A percentile compares a stretch with the other conserved stretches of the same genome.
Conservation (phyloP, 306 rosid genomes). For the Potentilla sterilis region DNA sequence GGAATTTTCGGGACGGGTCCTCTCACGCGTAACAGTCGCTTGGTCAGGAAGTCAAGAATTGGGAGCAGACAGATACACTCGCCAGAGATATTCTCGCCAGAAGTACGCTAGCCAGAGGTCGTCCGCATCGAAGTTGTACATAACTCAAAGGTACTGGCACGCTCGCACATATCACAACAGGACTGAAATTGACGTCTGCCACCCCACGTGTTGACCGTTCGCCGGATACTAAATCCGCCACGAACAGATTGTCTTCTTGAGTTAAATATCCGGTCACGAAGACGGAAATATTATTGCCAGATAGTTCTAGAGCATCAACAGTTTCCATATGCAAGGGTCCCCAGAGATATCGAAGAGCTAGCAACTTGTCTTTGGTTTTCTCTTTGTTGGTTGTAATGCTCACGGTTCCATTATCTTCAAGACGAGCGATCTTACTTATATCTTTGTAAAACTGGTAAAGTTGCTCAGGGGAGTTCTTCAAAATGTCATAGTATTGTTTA, state of each 20-base stretch:
- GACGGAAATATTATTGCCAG: neutral
- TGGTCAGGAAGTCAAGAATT: too few species aligned
- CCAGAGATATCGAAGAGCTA: neutral
- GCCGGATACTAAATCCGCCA: too few species aligned
- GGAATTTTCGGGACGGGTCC: too few species aligned
- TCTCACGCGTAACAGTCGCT: too few species aligned
- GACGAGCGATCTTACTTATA: neutral
- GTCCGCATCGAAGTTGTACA: too few species aligned
- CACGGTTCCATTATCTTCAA: neutral
- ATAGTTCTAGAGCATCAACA: neutral
- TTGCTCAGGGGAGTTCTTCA: neutral
- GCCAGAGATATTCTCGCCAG: too few species aligned
- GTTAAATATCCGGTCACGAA: neutral
- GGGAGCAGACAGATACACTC: too few species aligned
- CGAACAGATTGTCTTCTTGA: neutral
- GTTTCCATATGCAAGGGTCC: neutral
- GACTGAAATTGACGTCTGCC: too few species aligned
- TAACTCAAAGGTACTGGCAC: too few species aligned
- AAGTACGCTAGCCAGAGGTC: too few species aligned
- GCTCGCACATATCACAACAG: too few species aligned
- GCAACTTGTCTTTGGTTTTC: neutral
- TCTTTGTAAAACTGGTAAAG: neutral
- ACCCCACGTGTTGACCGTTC: too few species aligned
- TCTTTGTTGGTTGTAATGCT: neutral
- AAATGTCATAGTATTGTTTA: neutral